These are phyloP conservation scores for Xanthoconium separans DNA, from an alignment of 1,284 basidiomycete genomes.

Conservation along the genomic window DNA sequence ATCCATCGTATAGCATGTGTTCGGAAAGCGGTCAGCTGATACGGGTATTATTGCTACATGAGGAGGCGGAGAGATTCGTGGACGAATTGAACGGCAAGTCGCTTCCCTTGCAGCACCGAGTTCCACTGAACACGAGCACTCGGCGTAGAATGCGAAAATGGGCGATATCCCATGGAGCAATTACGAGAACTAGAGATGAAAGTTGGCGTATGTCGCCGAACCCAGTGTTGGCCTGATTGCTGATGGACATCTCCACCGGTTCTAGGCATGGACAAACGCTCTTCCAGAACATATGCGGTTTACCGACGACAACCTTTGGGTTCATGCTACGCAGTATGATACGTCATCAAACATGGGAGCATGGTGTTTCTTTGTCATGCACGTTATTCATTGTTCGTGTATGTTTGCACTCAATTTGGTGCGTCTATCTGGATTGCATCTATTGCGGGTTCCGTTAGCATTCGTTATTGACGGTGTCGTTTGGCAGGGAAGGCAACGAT, in stretches of 20 bases:
- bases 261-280: constrained; percentile 60
- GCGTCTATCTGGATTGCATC: constrained; percentile 25
- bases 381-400: constrained; percentile 65
- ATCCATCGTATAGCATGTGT: constrained; percentile 41
- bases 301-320: constrained; percentile 59
- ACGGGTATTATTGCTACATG: constrained; percentile 62
- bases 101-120: not conserved
- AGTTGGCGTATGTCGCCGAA: constrained; percentile 24
- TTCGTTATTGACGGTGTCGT: not conserved
- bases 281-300: constrained; percentile 69
- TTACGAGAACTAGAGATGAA: constrained; percentile 27
- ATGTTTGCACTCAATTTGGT: constrained; percentile 64
- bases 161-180: constrained; percentile 19
- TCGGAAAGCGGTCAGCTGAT: constrained; percentile 72
- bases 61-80: constrained; percentile 52
- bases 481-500: constrained; percentile 33
- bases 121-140: constrained; percentile 4
- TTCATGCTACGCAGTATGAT: constrained; percentile 74
- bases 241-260: constrained; percentile 3
- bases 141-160: constrained; percentile 23
- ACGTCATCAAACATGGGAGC: constrained; percentile 72
- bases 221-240: not conserved
- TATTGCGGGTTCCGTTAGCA: not conserved
- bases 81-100: constrained; percentile 33
- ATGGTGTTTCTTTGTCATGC: constrained; percentile 76